Percentiles rank a stretch among this genome's conserved stretches.
phyloP scores from a whole-genome alignment of 352 stramenopile genomes.

The Blastocystis sp. region DNA sequence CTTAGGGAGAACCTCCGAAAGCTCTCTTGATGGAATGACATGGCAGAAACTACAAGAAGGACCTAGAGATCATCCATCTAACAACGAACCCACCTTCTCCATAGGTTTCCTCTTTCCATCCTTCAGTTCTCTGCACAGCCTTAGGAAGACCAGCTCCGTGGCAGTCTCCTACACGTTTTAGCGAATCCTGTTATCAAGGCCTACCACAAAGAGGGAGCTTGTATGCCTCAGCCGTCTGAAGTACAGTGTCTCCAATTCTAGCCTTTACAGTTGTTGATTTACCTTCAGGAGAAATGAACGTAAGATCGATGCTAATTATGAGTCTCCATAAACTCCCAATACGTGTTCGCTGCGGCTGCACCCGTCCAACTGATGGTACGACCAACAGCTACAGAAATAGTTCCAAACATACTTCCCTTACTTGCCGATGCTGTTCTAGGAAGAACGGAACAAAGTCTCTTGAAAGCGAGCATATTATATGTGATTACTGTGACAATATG shows the following conservation, averaged over 20 bases:
- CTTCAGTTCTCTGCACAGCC: constrained; percentile 48
- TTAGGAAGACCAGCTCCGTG: constrained; percentile 43
- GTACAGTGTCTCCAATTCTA: constrained; percentile 54
- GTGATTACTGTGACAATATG: background rate
- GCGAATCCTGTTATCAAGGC: background rate
- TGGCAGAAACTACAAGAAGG: constrained; percentile 59
- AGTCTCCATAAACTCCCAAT: background rate
- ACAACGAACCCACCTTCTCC: constrained; percentile 16
- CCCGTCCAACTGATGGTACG: constrained; percentile 48
- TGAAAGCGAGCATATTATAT: constrained; percentile 46
- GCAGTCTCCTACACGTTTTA: constrained; percentile 54
- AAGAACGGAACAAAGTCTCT: background rate
- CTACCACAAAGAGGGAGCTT: constrained; percentile 44
- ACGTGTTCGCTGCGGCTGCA: constrained; percentile 30
- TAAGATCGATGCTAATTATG: constrained; percentile 51
- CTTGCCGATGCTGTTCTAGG: background rate
- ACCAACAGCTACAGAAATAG: constrained; percentile 7
- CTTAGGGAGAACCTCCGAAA: background rate
- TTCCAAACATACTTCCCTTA: background rate
- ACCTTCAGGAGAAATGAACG: constrained; percentile 52
- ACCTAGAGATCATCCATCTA: background rate
- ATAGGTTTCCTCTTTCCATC: constrained; percentile 45
- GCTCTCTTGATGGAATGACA: constrained; percentile 34
- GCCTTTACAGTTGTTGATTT: constrained; percentile 56
- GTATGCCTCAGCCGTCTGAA: constrained; percentile 48